Base-by-base conservation (phyloP, 169 alveolate species). In the Eimeria maxima region DNA sequence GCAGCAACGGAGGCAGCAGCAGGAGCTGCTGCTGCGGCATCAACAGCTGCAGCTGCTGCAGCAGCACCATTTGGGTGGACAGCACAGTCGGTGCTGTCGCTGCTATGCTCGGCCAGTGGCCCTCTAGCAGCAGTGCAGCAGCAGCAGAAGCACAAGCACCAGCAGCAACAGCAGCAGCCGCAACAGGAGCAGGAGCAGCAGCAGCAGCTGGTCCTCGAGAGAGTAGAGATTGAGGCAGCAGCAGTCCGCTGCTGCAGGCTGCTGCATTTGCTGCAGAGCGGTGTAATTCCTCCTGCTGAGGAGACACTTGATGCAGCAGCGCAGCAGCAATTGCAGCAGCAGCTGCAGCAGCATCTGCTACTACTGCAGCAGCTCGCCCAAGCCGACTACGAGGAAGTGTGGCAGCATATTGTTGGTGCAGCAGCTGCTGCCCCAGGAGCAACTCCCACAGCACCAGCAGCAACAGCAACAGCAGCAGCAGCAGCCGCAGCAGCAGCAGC, bases 251-350 rank as follows among this genome's bases (percentile, higher is more conserved):
- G 87, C 57, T 76, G 87, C 87, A 60, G 87, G 38, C 63, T 76
- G 87, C 87, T 76, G 29, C 60, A 76, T 63, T 29, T 76, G 87
- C 87, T 44, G 87, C 87, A 76, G 87, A 42, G 87, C 27, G 87
- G 87, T 38, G 57, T 47, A 4, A n/a, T 76, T 6, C 87, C 87
- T 76, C 87, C 87, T 29, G 65, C 63, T 11, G 87, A 60, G 13
- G 87, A 76, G 87, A 16, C 87, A 20, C 60, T 76, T 18, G 87
- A 76, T 53, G 87, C 87, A 16, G 87, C 87, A 76, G 87, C 63
- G 63, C 87, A 76, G 87, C 87, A 42, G n/a, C 87, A 44, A 63
- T 63, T 76, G 87, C 87, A 76, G 87, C 65, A 76, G 87, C 87
- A 76, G 65, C 57, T 76, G 63, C 87, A 76, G 87, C 87, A 76